A percentile compares a stretch with the other conserved stretches of the same genome.
These are phyloP conservation scores for Podaxis mareebaensis DNA, from an alignment of 768 basidiomycete species.

Conservation along the genomic window DNA sequence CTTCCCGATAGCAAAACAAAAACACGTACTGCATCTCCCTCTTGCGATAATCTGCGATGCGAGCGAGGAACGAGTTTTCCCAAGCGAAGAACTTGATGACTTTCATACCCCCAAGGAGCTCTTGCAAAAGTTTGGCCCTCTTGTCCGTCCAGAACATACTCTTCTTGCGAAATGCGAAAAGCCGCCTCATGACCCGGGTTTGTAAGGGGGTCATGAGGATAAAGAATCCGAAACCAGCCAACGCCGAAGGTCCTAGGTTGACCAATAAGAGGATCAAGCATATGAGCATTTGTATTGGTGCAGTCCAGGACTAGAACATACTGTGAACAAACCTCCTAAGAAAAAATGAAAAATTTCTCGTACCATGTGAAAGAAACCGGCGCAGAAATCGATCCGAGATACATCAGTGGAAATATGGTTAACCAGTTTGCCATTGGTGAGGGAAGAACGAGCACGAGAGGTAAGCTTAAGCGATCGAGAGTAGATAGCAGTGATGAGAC, in stretches of 20 bases:
- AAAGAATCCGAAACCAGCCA: constrained; percentile 60
- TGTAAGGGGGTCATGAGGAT: constrained; percentile 75
- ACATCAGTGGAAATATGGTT: constrained; percentile 94
- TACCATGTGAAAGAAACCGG: constrained; percentile 76
- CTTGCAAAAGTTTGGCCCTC: constrained; percentile 85
- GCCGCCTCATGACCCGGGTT: constrained; percentile 66
- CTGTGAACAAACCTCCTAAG: neutral
- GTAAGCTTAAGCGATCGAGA: constrained; percentile 74
- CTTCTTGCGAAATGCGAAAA: constrained; percentile 69
- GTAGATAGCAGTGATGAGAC: constrained; percentile 88
- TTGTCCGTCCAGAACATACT: constrained; percentile 91
- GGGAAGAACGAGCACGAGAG: constrained; percentile 72
- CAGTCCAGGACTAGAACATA: constrained; percentile 55
- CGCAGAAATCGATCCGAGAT: constrained; percentile 87
- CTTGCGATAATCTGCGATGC: constrained; percentile 67
- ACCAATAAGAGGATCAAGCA: constrained; percentile 74
- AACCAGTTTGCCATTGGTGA: constrained; percentile 87
- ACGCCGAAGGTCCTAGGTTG: constrained; percentile 67
- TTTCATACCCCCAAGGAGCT: constrained; percentile 86
- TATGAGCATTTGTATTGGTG: constrained; percentile 75
- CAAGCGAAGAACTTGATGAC: constrained; percentile 93
- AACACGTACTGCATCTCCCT: constrained; percentile 65
- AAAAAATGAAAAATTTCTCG: constrained; percentile 7
- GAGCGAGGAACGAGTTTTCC: constrained; percentile 79
- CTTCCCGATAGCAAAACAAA: neutral